Base-by-base conservation (phyloP, 176 grass and related monocot genomes). In the Zea mays region DNA sequence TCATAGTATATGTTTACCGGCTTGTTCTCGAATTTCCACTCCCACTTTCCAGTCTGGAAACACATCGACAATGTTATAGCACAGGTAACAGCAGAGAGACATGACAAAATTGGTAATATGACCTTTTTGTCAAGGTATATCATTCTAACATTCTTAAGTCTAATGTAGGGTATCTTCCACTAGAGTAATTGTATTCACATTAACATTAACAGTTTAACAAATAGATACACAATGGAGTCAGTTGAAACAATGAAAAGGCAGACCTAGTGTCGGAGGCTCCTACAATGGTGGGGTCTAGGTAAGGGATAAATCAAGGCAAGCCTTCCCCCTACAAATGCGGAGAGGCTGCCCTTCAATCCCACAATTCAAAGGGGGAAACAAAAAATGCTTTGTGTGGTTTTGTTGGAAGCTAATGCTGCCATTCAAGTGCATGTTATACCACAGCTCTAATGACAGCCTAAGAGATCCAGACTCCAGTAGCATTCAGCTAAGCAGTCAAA, bases 21-120 rank as follows among this genome's bases (percentile, higher is more conserved):
- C 41, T 84, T 83, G 67, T 87, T 82, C 5, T 96, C 87, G 77
- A 90, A 92, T 65, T 68, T 95, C 92, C 92, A 95, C 67, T 92
- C 81, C 96, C 96, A 99, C 4, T 84, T 99, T 34, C 92, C 90
- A 33, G 90, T 89, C 96, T 99, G 82, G 17, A 92, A 71, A 69
- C n/a, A 37, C 9, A 90, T 4, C 10, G 67, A 45, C 10, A 38
- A 54, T 44, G 51, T 82, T 69, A 89, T 50, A 71, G 40, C 35
- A 61, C 41, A 69, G 20, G 15, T 21, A 85, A 52, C 49, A 21
- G 27, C 38, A 82, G 6, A 81, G 11, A 65, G 37, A 10, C 10
- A 6, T 11, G 71, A 83, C 9, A 83, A 86, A 73, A 63, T 39
- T 51, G n/a, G 54, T 73, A 16, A 38, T 72, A 17, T 69, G n/a